A percentile compares a stretch with the other conserved stretches of the same genome.
Conservation (phyloP, 1,284 basidiomycete genomes). For the Moesziomyces sp. region DNA sequence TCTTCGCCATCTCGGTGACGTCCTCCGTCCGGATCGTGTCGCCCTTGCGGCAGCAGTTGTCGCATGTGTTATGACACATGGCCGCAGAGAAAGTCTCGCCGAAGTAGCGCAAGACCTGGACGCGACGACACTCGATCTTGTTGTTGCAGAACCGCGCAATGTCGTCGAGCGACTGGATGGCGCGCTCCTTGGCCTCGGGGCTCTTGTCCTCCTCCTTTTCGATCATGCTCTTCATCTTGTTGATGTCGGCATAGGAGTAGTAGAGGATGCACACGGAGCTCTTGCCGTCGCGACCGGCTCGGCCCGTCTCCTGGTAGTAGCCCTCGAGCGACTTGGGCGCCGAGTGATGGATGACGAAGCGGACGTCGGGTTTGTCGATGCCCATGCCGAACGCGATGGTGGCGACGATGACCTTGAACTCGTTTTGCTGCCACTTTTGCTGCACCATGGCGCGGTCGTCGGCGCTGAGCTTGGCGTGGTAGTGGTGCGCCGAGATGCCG, state of each 20-base stretch:
- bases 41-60: constrained; percentile 74
- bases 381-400: constrained; percentile 93
- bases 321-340: constrained; percentile 78
- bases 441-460: constrained; percentile 78
- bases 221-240: constrained; percentile 73
- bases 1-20: constrained; percentile 72
- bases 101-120: constrained; percentile 81
- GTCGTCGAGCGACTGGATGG: constrained; percentile 73
- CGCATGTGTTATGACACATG: constrained; percentile 76
- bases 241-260: constrained; percentile 74
- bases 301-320: constrained; percentile 84
- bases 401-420: constrained; percentile 86
- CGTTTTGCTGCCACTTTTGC: constrained; percentile 79
- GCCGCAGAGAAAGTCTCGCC: constrained; percentile 74
- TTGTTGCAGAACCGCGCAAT: constrained; percentile 83
- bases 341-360: constrained; percentile 81
- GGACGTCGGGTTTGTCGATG: constrained; percentile 88
- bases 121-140: constrained; percentile 84
- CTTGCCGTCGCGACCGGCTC: constrained; percentile 82
- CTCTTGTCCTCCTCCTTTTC: constrained; percentile 71
- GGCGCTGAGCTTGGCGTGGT: constrained; percentile 82
- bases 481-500: constrained; percentile 79
- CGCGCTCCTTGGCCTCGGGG: constrained; percentile 73
- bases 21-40: constrained; percentile 68
- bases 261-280: constrained; percentile 67